Evolutionary conservation across 257 asterid species (phyloP).

Genomic region (Solanum rostratum): DNA sequence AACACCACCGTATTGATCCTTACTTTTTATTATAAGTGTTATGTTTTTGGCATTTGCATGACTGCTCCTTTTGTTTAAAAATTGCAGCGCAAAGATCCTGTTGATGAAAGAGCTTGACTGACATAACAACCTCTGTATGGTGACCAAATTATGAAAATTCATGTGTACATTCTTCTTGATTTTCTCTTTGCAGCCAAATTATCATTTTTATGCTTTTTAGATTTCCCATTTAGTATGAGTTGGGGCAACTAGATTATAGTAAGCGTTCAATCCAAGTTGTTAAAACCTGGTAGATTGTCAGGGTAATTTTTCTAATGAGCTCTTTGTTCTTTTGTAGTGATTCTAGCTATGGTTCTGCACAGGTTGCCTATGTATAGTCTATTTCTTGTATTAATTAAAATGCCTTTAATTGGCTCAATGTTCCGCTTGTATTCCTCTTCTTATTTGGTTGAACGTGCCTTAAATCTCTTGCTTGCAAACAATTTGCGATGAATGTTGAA

Average conservation of each 20-base stretch:
- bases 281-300: neutral
- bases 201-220: neutral
- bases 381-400: neutral
- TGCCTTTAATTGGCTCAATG: neutral
- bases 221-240: neutral
- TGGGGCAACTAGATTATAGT: neutral
- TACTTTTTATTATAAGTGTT: neutral
- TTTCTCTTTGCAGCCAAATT: neutral
- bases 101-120: neutral
- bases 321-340: neutral
- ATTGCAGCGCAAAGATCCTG: slow-evolving; percentile 5
- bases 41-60: neutral
- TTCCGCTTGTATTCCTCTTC: neutral
- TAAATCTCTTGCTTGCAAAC: neutral
- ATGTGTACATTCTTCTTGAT: neutral
- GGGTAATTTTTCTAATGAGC: neutral
- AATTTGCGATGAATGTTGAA: neutral
- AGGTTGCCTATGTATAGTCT: neutral
- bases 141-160: neutral
- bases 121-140: neutral
- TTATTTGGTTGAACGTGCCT: neutral
- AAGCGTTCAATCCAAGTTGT: neutral
- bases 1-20: neutral
- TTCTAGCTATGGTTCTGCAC: neutral
- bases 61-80: neutral